These are phyloP conservation scores for Corynascus novoguineensis DNA, from an alignment of 495 filamentous ascomycete genomes.

Conservation along the genomic window DNA sequence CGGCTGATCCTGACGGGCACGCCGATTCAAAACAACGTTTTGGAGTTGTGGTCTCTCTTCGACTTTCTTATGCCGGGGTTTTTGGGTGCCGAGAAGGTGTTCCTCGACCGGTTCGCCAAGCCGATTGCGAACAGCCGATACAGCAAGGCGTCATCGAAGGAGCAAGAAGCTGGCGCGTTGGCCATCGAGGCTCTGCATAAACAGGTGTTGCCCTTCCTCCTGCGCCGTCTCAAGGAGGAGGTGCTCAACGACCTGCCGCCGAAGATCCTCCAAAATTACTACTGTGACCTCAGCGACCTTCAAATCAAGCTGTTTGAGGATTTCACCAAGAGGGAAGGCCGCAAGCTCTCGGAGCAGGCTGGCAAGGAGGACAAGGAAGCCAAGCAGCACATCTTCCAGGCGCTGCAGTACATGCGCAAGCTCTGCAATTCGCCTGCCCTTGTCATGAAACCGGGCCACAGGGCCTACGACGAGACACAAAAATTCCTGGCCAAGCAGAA, in stretches of 20 bases:
- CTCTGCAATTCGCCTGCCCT: constrained; percentile 95
- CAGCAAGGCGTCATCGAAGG: constrained; percentile 94
- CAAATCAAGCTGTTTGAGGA: constrained; percentile 94
- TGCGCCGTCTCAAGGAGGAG: constrained; percentile 95
- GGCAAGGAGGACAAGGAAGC: constrained; percentile 76
- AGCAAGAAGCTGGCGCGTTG: constrained; percentile 93
- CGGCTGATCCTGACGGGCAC: constrained; percentile 94
- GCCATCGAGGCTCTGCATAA: constrained; percentile 97
- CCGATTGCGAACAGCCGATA: constrained; percentile 92
- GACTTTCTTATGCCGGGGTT: constrained; percentile 99
- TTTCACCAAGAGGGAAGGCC: constrained; percentile 88
- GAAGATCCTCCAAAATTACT: constrained; percentile 99
- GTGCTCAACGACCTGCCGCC: constrained; percentile 93
- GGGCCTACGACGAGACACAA: constrained; percentile 81
- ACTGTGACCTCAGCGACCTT: constrained; percentile 94
- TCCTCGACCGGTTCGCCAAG: constrained; percentile 94
- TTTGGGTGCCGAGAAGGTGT: constrained; percentile 96
- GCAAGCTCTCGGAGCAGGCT: constrained; percentile 71
- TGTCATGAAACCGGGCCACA: constrained; percentile 89
- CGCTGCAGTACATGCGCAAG: constrained; percentile 98
- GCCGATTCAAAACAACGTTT: constrained; percentile 95
- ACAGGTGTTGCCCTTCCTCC: constrained; percentile 92
- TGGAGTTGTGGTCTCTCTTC: constrained; percentile 95
- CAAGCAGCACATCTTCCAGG: constrained; percentile 99
- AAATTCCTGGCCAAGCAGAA: constrained; percentile 62